These are phyloP conservation scores for Phyllosticta citriasiana DNA, from an alignment of 2,329 filamentous ascomycete genomes.

Conservation along the genomic window DNA sequence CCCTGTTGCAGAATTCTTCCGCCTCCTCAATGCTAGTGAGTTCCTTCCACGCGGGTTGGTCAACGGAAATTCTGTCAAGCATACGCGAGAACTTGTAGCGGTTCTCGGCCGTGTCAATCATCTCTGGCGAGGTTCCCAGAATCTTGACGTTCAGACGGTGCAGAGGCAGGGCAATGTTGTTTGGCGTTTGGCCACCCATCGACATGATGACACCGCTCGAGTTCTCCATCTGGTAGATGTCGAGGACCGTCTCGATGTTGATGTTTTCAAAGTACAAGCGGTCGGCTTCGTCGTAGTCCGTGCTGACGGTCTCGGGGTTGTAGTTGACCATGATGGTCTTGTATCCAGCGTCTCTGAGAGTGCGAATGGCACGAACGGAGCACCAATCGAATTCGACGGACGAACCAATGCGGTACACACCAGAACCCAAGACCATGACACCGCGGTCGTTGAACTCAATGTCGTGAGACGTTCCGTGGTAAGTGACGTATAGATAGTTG, in stretches of 20 bases:
- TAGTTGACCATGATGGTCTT: conserved; percentile 93
- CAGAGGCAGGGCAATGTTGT: conserved; percentile 90
- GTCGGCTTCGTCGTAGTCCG: conserved; percentile 92
- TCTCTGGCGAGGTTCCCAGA: conserved; percentile 90
- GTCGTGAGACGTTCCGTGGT: conserved; percentile 83
- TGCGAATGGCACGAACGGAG: conserved; percentile 87
- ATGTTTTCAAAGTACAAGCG: conserved; percentile 95
- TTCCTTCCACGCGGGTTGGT: conserved; percentile 97
- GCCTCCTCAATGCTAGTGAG: conserved; percentile 91
- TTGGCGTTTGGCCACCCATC: conserved; percentile 95
- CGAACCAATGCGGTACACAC: conserved; percentile 93
- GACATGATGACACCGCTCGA: conserved; percentile 81
- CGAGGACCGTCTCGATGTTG: conserved; percentile 77
- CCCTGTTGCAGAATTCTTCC: conserved; percentile 72
- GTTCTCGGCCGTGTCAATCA: conserved; percentile 98
- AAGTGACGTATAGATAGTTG: conserved; percentile 94
- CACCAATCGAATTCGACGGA: conserved; percentile 99
- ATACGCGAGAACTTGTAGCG: conserved; percentile 98
- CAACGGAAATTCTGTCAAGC: conserved; percentile 87
- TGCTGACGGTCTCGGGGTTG: conserved; percentile 82
- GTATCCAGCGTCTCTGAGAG: conserved; percentile 68
- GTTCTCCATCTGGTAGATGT: conserved; percentile 83
- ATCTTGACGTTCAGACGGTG: conserved; percentile 85
- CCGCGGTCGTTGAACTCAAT: conserved; percentile 79
- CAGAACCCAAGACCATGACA: conserved; percentile 91